phyloP scores from a whole-genome alignment of 2,329 filamentous ascomycete genomes.

The Colletotrichum liaoningense region DNA sequence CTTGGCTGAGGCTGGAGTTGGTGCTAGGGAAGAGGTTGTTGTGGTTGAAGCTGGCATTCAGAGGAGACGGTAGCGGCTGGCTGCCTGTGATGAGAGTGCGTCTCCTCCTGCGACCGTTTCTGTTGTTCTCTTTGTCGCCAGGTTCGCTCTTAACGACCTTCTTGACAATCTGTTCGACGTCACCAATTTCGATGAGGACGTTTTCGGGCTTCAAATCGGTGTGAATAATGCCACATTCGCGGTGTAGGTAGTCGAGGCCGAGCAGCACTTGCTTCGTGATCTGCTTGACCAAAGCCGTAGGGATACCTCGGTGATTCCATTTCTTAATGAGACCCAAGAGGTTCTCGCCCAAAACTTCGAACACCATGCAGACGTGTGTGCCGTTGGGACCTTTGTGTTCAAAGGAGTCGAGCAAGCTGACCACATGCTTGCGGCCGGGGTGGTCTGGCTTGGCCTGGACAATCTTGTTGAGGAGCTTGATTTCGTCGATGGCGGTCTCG shows the following conservation, averaged over 20 bases:
- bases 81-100: slow-evolving; percentile 97
- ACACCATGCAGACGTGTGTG: slow-evolving; percentile 98
- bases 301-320: slow-evolving; percentile 98
- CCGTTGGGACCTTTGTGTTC: slow-evolving; percentile 98
- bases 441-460: slow-evolving; percentile 95
- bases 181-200: slow-evolving; percentile 97
- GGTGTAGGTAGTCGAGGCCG: slow-evolving; percentile 94
- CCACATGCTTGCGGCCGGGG: slow-evolving; percentile 93
- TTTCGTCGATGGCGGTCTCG: slow-evolving; percentile 98
- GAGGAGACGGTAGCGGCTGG: slow-evolving; percentile 92
- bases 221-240: slow-evolving; percentile 98
- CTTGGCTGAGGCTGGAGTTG: slow-evolving; percentile 82
- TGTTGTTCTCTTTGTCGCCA: slow-evolving; percentile 84
- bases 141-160: slow-evolving; percentile 89
- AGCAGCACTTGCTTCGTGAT: slow-evolving; percentile 98
- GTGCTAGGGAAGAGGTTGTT: slow-evolving; percentile 75
- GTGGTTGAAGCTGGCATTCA: slow-evolving; percentile 91
- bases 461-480: slow-evolving; percentile 97
- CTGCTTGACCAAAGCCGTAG: slow-evolving; percentile 96
- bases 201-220: slow-evolving; percentile 98
- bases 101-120: slow-evolving; percentile 89
- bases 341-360: slow-evolving; percentile 97
- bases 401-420: slow-evolving; percentile 95
- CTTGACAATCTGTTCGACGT: slow-evolving; percentile 98
- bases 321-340: slow-evolving; percentile 94